Evolutionary conservation across 2,329 filamentous ascomycete species (phyloP).

Genomic region (Aplosporella prunicola): DNA sequence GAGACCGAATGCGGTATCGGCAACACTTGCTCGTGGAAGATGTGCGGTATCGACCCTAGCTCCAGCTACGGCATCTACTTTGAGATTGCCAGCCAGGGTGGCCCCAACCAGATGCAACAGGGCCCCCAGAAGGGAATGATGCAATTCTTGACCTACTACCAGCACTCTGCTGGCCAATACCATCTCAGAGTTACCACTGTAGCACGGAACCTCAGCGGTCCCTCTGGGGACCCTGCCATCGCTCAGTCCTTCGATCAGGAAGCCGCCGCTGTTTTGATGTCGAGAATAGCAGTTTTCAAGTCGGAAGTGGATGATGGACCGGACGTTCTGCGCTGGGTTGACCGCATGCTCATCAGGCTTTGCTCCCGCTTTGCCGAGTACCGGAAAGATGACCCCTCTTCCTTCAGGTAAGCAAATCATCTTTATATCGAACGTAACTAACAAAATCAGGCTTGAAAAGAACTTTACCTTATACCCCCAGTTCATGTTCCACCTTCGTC

Average conservation of each 20-base stretch:
- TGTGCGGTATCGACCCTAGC: constrained; percentile 93
- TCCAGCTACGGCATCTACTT: constrained; percentile 96
- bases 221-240: constrained; percentile 86
- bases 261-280: constrained; percentile 95
- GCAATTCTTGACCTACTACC: constrained; percentile 97
- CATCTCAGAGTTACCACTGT: constrained; percentile 94
- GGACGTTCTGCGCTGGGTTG: constrained; percentile 97
- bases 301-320: constrained; percentile 96
- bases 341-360: constrained; percentile 92
- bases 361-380: constrained; percentile 98
- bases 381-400: constrained; percentile 93
- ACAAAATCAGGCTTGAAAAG: constrained; percentile 74
- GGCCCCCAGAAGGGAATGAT: constrained; percentile 89
- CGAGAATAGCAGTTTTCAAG: constrained; percentile 98
- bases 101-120: constrained; percentile 74
- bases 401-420: too few relatives aligned
- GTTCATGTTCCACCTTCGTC: constrained; percentile 98
- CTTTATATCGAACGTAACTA: constrained; percentile 14
- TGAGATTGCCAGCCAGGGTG: constrained; percentile 90
- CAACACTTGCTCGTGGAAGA: constrained; percentile 98
- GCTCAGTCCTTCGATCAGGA: constrained; percentile 98
- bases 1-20: constrained; percentile 98
- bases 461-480: constrained; percentile 98
- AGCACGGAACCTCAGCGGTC: constrained; percentile 80
- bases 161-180: constrained; percentile 92